Conservation (phyloP, 306 rosid genomes). For the Corylus avellana region DNA sequence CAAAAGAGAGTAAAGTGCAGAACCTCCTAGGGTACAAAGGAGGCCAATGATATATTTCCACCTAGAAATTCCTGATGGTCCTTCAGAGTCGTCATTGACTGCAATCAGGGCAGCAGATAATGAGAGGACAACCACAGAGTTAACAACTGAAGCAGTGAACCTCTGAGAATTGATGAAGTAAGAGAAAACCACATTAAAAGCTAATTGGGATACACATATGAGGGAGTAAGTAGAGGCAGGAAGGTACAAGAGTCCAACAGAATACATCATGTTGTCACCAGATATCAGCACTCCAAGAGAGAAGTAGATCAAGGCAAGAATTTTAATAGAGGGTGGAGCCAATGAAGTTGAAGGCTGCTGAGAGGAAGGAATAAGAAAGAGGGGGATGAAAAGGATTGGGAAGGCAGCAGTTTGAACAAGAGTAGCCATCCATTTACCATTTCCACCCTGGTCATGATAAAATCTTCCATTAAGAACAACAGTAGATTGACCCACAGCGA, state of each 20-base stretch:
- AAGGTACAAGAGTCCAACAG: constrained; percentile 81
- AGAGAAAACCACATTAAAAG: too few relatives aligned
- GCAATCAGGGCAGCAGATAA: constrained; percentile 78
- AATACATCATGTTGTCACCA: constrained; percentile 82
- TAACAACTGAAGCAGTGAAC: constrained; percentile 66
- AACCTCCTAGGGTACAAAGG: constrained; percentile 80
- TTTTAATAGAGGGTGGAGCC: constrained; percentile 36
- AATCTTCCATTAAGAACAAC: constrained; percentile 87
- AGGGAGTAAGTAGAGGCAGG: background rate
- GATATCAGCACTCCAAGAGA: constrained; percentile 64
- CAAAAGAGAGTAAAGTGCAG: constrained; percentile 32
- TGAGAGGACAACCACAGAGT: constrained; percentile 67
- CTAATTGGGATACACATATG: too few relatives aligned
- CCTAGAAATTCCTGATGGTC: constrained; percentile 49
- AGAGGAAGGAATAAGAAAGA: constrained; percentile 45
- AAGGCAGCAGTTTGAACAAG: constrained; percentile 85
- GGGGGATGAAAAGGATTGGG: constrained; percentile 65
- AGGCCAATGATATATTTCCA: constrained; percentile 54
- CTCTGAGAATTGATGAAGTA: constrained; percentile 64
- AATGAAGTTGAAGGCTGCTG: constrained; percentile 40
- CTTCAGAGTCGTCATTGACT: constrained; percentile 58
- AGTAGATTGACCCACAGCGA: constrained; percentile 71
- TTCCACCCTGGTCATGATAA: constrained; percentile 85
- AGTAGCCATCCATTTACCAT: constrained; percentile 91
- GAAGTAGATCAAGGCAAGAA: constrained; percentile 48